These are phyloP conservation scores for Arachis stenosperma DNA, from an alignment of 306 rosid genomes.

Conservation along the genomic window DNA sequence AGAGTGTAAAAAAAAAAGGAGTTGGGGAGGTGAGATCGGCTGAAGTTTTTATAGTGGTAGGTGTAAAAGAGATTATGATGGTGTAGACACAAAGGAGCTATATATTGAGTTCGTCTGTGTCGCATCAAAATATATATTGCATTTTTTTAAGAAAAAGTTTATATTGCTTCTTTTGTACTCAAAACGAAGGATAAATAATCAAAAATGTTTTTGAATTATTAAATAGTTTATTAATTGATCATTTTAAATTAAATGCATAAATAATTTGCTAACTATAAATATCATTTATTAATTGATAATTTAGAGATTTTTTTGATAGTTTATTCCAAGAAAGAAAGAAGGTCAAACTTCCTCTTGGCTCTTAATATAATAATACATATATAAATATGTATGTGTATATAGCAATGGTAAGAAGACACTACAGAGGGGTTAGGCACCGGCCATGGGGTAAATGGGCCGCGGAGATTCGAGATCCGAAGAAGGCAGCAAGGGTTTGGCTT, in stretches of 20 bases:
- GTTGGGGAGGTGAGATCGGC: neutral
- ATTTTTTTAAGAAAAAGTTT: neutral
- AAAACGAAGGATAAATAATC: neutral
- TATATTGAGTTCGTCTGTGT: neutral
- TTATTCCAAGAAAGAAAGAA: too few species aligned
- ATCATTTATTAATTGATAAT: too few species aligned
- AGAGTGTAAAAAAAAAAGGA: too few species aligned
- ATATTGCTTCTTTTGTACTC: neutral
- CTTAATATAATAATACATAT: too few species aligned
- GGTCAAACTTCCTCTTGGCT: too few species aligned
- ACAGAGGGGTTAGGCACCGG: slow-evolving; percentile 82
- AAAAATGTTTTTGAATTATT: too few species aligned
- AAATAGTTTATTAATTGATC: too few species aligned
- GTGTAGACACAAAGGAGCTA: neutral
- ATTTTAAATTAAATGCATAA: too few species aligned
- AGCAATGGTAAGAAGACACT: slow-evolving; percentile 51
- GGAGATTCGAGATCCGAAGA: slow-evolving; percentile 78
- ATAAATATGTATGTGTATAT: neutral
- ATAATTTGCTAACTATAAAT: too few species aligned
- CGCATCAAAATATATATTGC: too few species aligned
- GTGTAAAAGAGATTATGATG: neutral
- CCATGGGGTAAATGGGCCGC: slow-evolving; percentile 90
- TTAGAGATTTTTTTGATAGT: too few species aligned
- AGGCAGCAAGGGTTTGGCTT: slow-evolving; percentile 76
- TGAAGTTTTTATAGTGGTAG: neutral